Evolutionary conservation across 441 rosid genomes (phyloP), one percentile per base, ranked within the genome.

Genomic region (Populus tomentosa): DNA sequence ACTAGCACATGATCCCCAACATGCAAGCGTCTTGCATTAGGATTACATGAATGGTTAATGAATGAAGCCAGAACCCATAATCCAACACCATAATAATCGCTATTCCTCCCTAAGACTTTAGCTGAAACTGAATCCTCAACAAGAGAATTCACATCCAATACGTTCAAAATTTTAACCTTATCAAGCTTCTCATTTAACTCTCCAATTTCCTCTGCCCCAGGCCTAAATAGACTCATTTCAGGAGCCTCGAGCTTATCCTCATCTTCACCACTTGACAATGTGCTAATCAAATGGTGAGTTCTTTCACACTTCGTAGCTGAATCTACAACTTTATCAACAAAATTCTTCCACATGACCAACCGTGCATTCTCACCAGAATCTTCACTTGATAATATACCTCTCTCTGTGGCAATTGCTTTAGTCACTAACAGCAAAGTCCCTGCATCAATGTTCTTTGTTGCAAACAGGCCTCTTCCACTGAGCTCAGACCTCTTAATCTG

Each of bases 381-480:
- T 61, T 84, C 87, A 62, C 79, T 86, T 10, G 87, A 81, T 75
- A 93, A 74, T 61, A 93, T 92, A 40, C 96, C 93, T 87, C 98
- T 95, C 82, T 95, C 97, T 50, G 77, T 82, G 0, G 92, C 95
- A 73, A 92, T 84, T 3, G 94, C 97, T 80, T 85, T 95, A 1
- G 94, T 90, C 67, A 90, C 97, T 46, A 92, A 70, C 62, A 95
- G 13, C 82, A 86, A 80, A 64, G 87, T 80, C 71, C 98, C 97
- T 0, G 87, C 74, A 74, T 89, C 91, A 6, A 92, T 80, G 61
- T 89, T 89, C 91, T 87, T 95, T 5, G 91, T 76, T 2, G 90
- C 94, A 68, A 91, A 95, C 65, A 95, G 75, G 32, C 98, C 99
- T 79, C 98, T 90, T 67, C 99, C 99, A 72, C 95, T 87, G 59